A percentile compares a stretch with the other conserved stretches of the same genome.
Conservation (phyloP, 2,329 filamentous ascomycete species). For the Ophiostoma himal-ulmi region DNA sequence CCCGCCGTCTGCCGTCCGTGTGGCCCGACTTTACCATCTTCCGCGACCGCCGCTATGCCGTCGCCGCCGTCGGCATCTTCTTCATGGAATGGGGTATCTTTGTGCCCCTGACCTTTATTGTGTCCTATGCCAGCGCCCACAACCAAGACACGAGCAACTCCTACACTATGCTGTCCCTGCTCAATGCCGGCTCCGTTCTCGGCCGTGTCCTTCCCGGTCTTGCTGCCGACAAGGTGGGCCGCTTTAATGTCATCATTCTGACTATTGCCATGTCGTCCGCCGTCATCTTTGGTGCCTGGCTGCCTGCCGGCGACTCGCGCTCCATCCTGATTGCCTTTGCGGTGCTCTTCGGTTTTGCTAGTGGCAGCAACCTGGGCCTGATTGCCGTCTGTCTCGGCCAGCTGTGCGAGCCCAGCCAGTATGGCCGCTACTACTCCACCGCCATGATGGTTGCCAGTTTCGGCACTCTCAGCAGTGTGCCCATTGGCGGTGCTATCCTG, state of each 20-base stretch:
- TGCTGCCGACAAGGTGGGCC: slow-evolving; percentile 67
- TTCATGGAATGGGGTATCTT: slow-evolving; percentile 67
- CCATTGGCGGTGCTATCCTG: slow-evolving; percentile 40
- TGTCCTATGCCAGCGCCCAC: slow-evolving; percentile 60
- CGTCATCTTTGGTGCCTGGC: slow-evolving; percentile 62
- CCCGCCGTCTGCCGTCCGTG: slow-evolving; percentile 31
- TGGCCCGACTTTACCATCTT: slow-evolving; percentile 59
- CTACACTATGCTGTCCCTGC: slow-evolving; percentile 71
- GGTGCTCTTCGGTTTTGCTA: slow-evolving; percentile 71
- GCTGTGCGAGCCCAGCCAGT: slow-evolving; percentile 69
- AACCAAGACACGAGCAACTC: slow-evolving; percentile 55
- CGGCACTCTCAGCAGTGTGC: slow-evolving; percentile 49
- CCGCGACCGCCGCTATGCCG: slow-evolving; percentile 51
- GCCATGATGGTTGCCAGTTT: slow-evolving; percentile 73
- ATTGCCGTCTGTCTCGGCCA: slow-evolving; percentile 79
- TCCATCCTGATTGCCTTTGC: slow-evolving; percentile 61
- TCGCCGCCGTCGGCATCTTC: slow-evolving; percentile 59
- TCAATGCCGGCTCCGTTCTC: slow-evolving; percentile 72
- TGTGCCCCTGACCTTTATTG: slow-evolving; percentile 70
- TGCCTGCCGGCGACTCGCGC: slow-evolving; percentile 52
- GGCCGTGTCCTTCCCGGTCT: slow-evolving; percentile 72
- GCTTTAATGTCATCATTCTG: slow-evolving; percentile 73
- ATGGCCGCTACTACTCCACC: slow-evolving; percentile 61
- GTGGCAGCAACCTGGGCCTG: slow-evolving; percentile 70
- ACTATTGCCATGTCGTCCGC: slow-evolving; percentile 55